A percentile compares a stretch with the other conserved stretches of the same genome.
Conservation (phyloP, 2,329 filamentous ascomycete genomes). For the Neodidymelliopsis sp. region DNA sequence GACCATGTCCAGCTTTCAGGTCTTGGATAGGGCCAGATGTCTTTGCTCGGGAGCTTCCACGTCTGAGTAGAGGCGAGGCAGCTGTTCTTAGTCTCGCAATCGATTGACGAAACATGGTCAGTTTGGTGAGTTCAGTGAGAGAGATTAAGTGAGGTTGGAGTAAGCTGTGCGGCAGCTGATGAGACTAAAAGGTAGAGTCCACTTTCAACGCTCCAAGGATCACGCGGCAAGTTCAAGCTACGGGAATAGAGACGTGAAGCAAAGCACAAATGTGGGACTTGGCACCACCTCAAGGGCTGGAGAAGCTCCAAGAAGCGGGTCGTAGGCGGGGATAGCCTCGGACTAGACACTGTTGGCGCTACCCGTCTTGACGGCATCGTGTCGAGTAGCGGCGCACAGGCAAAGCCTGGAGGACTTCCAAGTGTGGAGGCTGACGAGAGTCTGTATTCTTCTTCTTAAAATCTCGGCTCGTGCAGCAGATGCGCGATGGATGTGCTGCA, state of each 20-base stretch:
- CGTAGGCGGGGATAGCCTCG: constrained; percentile 44
- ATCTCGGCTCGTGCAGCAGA: constrained; percentile 42
- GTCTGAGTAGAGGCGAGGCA: constrained; percentile 39
- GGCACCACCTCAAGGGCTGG: constrained; percentile 2
- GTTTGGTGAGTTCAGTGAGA: constrained; percentile 22
- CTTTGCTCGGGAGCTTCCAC: constrained; percentile 35
- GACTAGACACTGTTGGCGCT: constrained; percentile 48
- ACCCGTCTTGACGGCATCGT: constrained; percentile 33
- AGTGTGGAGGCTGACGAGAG: constrained; percentile 40
- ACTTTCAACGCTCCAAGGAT: constrained; percentile 36
- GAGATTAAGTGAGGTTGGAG: constrained; percentile 20
- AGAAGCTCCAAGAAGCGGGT: constrained; percentile 16
- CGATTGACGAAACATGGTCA: constrained; percentile 46
- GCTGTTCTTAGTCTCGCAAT: constrained; percentile 38
- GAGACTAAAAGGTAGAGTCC: constrained; percentile 25
- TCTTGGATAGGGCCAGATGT: constrained; percentile 34
- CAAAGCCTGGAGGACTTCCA: constrained; percentile 34
- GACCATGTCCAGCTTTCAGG: constrained; percentile 27
- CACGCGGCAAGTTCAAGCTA: constrained; percentile 28
- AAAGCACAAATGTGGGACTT: constrained; percentile 19
- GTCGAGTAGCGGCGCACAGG: constrained; percentile 42
- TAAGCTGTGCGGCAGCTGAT: constrained; percentile 22
- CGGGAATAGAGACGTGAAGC: constrained; percentile 26
- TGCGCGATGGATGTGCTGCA: constrained; percentile 42
- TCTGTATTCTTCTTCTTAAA: constrained; percentile 25